phyloP scores from a whole-genome alignment of 441 rosid genomes.

The Gossypium gossypioides region DNA sequence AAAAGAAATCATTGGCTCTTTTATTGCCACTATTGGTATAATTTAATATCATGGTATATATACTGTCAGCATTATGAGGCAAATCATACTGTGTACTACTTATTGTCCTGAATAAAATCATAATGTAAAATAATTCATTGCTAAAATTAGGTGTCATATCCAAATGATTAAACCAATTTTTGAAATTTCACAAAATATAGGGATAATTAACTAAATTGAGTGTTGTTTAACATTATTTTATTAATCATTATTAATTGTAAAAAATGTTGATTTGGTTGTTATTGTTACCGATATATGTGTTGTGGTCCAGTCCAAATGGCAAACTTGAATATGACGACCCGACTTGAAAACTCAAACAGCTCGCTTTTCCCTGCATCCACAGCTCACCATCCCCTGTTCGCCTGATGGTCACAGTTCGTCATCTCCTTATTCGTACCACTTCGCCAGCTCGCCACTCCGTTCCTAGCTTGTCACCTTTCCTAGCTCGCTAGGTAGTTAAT shows the following conservation, averaged over 20 bases:
- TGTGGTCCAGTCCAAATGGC: too few relatives aligned
- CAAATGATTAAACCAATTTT: not conserved
- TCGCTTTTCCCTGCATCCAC: too few relatives aligned
- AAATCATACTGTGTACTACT: not conserved
- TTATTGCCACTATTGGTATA: not conserved
- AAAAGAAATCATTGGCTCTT: not conserved
- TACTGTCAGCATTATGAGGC: not conserved
- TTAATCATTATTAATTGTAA: not conserved
- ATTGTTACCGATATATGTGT: not conserved
- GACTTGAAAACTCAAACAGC: too few relatives aligned
- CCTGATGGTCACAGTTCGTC: too few relatives aligned
- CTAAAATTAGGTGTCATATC: constrained; percentile 8
- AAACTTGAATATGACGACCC: too few relatives aligned
- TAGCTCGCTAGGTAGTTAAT: too few relatives aligned
- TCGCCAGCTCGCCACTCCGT: too few relatives aligned
- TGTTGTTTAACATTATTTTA: not conserved
- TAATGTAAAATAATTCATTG: constrained; percentile 6
- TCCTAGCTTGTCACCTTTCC: too few relatives aligned
- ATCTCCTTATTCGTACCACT: too few relatives aligned
- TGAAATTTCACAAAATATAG: not conserved
- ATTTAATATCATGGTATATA: not conserved
- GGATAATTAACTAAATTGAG: not conserved
- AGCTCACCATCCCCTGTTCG: too few relatives aligned
- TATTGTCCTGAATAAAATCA: not conserved
- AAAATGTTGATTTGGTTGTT: not conserved